Percentiles rank a stretch among this genome's conserved stretches.
Evolutionary conservation across 768 basidiomycete genomes (phyloP).

Genomic region (Tricholoma terreum): DNA sequence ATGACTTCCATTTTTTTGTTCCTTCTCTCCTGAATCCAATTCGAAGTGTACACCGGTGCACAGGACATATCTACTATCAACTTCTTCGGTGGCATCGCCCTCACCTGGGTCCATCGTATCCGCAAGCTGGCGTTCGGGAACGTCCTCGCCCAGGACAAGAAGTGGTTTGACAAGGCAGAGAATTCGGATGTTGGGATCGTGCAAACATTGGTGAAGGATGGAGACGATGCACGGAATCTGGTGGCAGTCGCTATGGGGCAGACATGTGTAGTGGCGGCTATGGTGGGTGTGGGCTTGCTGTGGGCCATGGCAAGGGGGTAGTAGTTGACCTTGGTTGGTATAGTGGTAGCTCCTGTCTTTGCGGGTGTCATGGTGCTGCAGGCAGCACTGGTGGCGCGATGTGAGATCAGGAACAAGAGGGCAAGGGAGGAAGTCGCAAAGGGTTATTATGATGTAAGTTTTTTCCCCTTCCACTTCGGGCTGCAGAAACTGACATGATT

Average conservation of each 20-base stretch:
- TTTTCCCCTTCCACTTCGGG: constrained; percentile 2
- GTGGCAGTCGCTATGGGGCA: constrained; percentile 73
- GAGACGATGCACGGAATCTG: constrained; percentile 80
- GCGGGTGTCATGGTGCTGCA: constrained; percentile 72
- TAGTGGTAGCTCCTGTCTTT: constrained; percentile 86
- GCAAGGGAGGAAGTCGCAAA: constrained; percentile 84
- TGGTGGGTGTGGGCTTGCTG: constrained; percentile 79
- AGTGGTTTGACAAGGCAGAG: constrained; percentile 75
- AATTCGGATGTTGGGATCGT: constrained; percentile 61
- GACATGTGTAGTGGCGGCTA: constrained; percentile 65
- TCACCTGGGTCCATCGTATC: constrained; percentile 73
- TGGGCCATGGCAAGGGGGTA: constrained; percentile 91
- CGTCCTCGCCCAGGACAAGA: constrained; percentile 77
- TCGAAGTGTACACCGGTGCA: constrained; percentile 70
- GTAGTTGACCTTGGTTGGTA: constrained; percentile 89
- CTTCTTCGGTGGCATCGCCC: constrained; percentile 66
- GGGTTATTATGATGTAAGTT: constrained; percentile 78
- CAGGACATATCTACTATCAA: constrained; percentile 60
- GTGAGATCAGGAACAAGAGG: constrained; percentile 78
- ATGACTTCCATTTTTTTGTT: constrained; percentile 92
- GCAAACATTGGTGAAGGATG: constrained; percentile 82
- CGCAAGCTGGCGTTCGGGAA: constrained; percentile 53
- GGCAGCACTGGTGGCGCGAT: constrained; percentile 61
- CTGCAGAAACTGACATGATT: background rate
- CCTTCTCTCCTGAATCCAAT: constrained; percentile 79